phyloP scores from a whole-genome alignment of 768 basidiomycete species.

The Mycena alexandri region DNA sequence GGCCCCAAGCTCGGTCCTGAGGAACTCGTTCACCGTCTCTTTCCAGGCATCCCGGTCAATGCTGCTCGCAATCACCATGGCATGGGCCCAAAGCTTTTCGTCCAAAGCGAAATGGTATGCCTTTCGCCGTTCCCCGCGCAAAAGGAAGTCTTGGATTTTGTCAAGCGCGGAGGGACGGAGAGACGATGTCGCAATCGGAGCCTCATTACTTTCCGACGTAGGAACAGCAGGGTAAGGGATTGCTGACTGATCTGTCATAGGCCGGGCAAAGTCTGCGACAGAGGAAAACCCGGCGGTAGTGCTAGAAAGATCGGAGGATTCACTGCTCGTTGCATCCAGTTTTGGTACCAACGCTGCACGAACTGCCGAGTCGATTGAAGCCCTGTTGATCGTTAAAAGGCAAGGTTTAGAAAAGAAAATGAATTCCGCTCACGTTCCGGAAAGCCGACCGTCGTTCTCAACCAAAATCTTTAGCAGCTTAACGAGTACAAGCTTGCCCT shows the following conservation, averaged over 20 bases:
- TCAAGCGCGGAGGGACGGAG: conserved; percentile 76
- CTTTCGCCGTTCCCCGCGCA: conserved; percentile 86
- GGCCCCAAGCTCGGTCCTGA: conserved; percentile 77
- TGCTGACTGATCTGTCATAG: conserved; percentile 38
- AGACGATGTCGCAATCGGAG: conserved; percentile 68
- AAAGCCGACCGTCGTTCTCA: conserved; percentile 89
- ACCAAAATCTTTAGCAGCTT: conserved; percentile 84
- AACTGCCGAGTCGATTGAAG: conserved; percentile 80
- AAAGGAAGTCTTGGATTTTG: conserved; percentile 82
- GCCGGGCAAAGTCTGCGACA: conserved; percentile 47
- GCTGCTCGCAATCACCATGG: conserved; percentile 93
- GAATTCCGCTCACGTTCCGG: conserved; percentile 77
- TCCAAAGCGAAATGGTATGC: conserved; percentile 93
- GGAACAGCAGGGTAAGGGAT: conserved; percentile 40
- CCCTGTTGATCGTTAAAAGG: conserved; percentile 44
- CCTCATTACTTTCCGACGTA: conserved; percentile 54
- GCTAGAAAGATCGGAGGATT: conserved; percentile 29
- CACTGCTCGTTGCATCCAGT: conserved; percentile 50
- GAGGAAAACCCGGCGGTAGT: conserved; percentile 46
- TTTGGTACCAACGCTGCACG: conserved; percentile 79
- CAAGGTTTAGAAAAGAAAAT: conserved; percentile 3
- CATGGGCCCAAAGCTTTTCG: conserved; percentile 94
- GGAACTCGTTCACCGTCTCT: conserved; percentile 88
- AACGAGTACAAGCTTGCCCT: conserved; percentile 82
- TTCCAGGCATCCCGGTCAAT: conserved; percentile 96